These are phyloP conservation scores for Schizopora paradoxa DNA, from an alignment of 1,284 basidiomycete genomes.

Conservation along the genomic window DNA sequence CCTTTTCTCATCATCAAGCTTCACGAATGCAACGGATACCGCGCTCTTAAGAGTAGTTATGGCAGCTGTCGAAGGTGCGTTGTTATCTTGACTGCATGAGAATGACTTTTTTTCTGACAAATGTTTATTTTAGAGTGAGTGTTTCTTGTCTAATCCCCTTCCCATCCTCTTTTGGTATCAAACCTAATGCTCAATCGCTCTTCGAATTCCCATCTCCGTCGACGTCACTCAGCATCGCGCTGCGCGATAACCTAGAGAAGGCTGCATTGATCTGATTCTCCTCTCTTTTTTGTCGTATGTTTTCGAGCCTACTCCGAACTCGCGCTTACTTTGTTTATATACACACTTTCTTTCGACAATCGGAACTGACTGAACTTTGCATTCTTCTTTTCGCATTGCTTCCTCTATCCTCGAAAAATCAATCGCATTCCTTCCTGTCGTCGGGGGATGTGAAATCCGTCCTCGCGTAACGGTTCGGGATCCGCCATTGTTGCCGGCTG, in stretches of 20 bases:
- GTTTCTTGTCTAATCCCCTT: constrained; percentile 29
- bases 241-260: constrained; percentile 39
- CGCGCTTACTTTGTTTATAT: constrained; percentile 17
- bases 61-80: constrained; percentile 86
- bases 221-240: constrained; percentile 34
- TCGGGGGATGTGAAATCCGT: neutral
- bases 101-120: constrained; percentile 15
- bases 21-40: constrained; percentile 92
- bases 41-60: constrained; percentile 89
- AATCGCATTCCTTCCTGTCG: constrained; percentile 2
- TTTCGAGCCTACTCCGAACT: constrained; percentile 20
- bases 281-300: constrained; percentile 15
- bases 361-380: constrained; percentile 24
- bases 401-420: constrained; percentile 2
- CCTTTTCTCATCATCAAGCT: constrained; percentile 41
- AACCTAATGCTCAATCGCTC: constrained; percentile 20
- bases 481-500: constrained; percentile 12
- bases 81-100: constrained; percentile 9
- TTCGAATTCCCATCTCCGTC: constrained; percentile 20
- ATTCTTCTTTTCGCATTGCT: constrained; percentile 6
- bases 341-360: constrained; percentile 20
- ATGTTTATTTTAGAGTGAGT: constrained; percentile 62
- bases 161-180: constrained; percentile 21
- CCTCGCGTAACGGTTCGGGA: constrained; percentile 15
- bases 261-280: constrained; percentile 38